A percentile compares a stretch with the other conserved stretches of the same genome.
phyloP scores from a whole-genome alignment of 108 stramenopile species.

The Asterionellopsis glacialis region DNA sequence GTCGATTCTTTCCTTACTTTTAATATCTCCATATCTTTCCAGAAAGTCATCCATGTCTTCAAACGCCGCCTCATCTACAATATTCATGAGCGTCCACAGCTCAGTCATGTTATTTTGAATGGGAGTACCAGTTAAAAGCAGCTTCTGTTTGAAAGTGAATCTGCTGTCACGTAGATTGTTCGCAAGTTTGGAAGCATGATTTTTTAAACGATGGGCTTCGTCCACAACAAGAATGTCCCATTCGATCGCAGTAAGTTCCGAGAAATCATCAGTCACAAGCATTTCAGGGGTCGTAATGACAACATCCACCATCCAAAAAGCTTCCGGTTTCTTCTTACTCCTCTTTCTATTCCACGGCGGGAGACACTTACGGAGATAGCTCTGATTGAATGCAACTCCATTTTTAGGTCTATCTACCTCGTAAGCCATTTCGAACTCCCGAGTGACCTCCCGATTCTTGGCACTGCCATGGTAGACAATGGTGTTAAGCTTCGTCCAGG shows the following conservation, averaged over 20 bases:
- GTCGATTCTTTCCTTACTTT: slow-evolving; percentile 78
- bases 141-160: slow-evolving; percentile 67
- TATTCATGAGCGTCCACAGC: slow-evolving; percentile 88
- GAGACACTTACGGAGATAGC: slow-evolving; percentile 55
- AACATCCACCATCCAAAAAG: slow-evolving; percentile 85
- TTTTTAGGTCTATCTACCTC: slow-evolving; percentile 47
- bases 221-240: slow-evolving; percentile 94
- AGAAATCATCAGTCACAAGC: slow-evolving; percentile 74
- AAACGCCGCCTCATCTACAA: slow-evolving; percentile 68
- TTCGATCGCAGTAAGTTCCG: slow-evolving; percentile 67
- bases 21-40: slow-evolving; percentile 82
- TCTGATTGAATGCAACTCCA: slow-evolving; percentile 46
- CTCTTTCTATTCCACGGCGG: slow-evolving; percentile 24
- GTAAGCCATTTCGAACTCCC: slow-evolving; percentile 82
- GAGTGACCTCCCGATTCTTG: slow-evolving; percentile 67
- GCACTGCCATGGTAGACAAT: slow-evolving; percentile 92
- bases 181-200: slow-evolving; percentile 88
- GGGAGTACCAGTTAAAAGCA: slow-evolving; percentile 95
- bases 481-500: slow-evolving; percentile 93
- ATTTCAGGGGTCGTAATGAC: slow-evolving; percentile 91
- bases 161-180: slow-evolving; percentile 67
- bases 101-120: slow-evolving; percentile 86
- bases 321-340: slow-evolving; percentile 26
- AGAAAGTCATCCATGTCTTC: slow-evolving; percentile 65
- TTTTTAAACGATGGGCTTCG: slow-evolving; percentile 96